Percentiles rank a stretch among this genome's conserved stretches.
These are phyloP conservation scores for Dioszegia crocea DNA, from an alignment of 768 basidiomycete species.

Conservation along the genomic window DNA sequence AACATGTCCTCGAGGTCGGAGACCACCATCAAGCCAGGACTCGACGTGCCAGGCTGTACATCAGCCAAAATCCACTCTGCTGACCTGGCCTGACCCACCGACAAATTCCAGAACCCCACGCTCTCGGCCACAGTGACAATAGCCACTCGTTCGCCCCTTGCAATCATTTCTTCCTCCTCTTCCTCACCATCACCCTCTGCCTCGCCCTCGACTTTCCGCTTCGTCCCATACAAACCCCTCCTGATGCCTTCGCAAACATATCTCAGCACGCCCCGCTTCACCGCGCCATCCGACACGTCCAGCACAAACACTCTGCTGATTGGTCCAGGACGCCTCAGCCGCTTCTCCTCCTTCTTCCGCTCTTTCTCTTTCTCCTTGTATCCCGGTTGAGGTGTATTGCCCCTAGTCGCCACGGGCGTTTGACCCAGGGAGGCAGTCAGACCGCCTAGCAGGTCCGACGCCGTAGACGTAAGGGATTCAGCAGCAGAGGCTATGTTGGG, in stretches of 20 bases:
- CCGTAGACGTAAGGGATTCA: constrained; percentile 40
- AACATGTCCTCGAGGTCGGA: constrained; percentile 91
- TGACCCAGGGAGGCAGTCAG: constrained; percentile 38
- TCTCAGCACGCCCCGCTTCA: constrained; percentile 56
- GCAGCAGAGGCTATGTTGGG: constrained; percentile 14
- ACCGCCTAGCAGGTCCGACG: constrained; percentile 37
- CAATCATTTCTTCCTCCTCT: constrained; percentile 29
- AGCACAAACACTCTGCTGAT: constrained; percentile 80
- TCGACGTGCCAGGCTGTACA: constrained; percentile 9
- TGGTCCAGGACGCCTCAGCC: constrained; percentile 50
- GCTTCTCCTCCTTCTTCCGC: constrained; percentile 24
- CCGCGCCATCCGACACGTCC: constrained; percentile 71
- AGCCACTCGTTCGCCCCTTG: constrained; percentile 54
- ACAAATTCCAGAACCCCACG: constrained; percentile 83
- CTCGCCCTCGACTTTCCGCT: constrained; percentile 31
- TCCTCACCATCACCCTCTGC: too few species aligned
- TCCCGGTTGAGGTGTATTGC: constrained; percentile 25
- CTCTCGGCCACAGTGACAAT: constrained; percentile 76
- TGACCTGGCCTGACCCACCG: constrained; percentile 52
- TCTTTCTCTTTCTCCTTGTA: constrained; percentile 31
- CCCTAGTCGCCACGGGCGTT: constrained; percentile 13
- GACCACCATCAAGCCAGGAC: constrained; percentile 63
- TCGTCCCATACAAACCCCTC: constrained; percentile 62
- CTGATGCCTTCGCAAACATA: constrained; percentile 63
- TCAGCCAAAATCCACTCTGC: constrained; percentile 30